Conservation (phyloP, 139 green algal genomes). For the Eudorina sp. region DNA sequence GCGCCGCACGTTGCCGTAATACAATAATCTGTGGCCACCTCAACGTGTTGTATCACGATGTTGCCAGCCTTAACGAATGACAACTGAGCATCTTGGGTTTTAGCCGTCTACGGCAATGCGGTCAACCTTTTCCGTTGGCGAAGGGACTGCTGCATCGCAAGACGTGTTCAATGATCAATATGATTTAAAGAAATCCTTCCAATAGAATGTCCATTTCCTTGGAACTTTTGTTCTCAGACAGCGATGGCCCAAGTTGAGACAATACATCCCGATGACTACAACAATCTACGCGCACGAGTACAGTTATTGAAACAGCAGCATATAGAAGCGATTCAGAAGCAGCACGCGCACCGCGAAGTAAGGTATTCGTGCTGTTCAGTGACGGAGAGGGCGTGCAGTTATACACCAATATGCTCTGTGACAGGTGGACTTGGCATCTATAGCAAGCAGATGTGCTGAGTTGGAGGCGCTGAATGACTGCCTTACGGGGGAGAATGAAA, state of each 20-base stretch:
- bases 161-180: no score
- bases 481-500: not conserved
- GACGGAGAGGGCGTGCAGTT: not conserved
- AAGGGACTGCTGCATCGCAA: no score
- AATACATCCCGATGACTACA: not conserved
- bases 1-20: no score
- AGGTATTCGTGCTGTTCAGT: not conserved
- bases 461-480: slow-evolving; percentile 5
- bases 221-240: not conserved
- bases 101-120: no score
- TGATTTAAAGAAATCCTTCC: no score
- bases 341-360: slow-evolving; percentile 27
- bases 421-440: slow-evolving; percentile 31
- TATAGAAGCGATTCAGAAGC: not conserved
- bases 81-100: no score
- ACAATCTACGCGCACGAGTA: not conserved
- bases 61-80: no score
- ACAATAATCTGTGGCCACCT: no score
- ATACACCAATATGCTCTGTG: not conserved
- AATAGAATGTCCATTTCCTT: no score
- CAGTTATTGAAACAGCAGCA: slow-evolving; percentile 9
- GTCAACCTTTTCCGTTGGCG: no score
- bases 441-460: slow-evolving; percentile 29
- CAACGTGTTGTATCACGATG: no score
- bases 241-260: not conserved